Evolutionary conservation across 140 eudicot genomes (phyloP).

Genomic region (Stevia rebaudiana): DNA sequence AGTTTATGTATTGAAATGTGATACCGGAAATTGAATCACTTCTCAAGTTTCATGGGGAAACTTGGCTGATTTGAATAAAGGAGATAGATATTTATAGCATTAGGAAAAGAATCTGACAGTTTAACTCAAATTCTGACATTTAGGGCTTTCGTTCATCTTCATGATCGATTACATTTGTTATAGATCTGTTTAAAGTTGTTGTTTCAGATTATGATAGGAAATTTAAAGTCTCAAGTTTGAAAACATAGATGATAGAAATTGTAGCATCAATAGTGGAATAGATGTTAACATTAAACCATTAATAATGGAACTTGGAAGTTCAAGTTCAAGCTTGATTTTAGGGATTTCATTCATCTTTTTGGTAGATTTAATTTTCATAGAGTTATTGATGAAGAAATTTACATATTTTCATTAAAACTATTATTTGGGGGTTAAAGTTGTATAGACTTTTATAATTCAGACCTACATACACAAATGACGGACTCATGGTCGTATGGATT

Average conservation of each 20-base stretch:
- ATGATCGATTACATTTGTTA: not conserved
- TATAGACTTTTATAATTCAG: not conserved
- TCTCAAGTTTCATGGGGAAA: not conserved
- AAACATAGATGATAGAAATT: conserved; percentile 4
- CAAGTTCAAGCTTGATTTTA: not conserved
- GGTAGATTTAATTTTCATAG: not conserved
- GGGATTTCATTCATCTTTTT: not conserved
- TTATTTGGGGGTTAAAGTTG: not conserved
- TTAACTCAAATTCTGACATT: not conserved
- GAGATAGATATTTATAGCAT: not conserved
- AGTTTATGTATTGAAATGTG: conserved; percentile 2
- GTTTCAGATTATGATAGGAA: not conserved
- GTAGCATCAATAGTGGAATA: not conserved
- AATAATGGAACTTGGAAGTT: conserved; percentile 4
- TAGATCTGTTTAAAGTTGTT: conserved; percentile 14
- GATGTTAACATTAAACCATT: not conserved
- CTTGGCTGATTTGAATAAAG: not conserved
- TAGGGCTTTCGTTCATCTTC: not conserved
- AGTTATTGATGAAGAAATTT: not conserved
- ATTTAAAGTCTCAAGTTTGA: not conserved
- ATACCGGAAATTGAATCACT: not conserved
- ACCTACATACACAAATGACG: not conserved
- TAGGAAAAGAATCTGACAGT: not conserved
- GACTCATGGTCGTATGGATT: conserved; percentile 14
- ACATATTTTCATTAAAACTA: not conserved